Base-by-base conservation (phyloP, 2,329 filamentous ascomycete species). In the Hymenotorrendiella dingleyae region DNA sequence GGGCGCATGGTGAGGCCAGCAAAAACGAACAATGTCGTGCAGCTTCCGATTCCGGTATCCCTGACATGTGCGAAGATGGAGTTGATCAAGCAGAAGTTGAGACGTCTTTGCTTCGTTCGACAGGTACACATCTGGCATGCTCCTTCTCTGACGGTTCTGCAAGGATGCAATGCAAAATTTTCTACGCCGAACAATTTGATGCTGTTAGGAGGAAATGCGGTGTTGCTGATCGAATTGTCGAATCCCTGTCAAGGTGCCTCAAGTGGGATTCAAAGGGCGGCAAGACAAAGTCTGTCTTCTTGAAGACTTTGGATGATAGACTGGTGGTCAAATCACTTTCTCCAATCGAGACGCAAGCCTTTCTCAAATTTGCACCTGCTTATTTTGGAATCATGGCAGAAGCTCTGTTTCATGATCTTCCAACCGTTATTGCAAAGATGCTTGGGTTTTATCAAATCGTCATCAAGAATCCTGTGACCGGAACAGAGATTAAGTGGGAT, bases 221-320 rank as follows among this genome's bases (percentile, higher is more conserved):
- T 12, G 85, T 96, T 7, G 82, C 88, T 1, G 90, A 97, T 59
- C 85, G 93, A 26, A 94, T 98, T 52, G 82, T 97, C 20, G 93
- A 98, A 62, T 96, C 90, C 1, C 71, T 98, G 17, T 97, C 93
- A 6, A 81, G 93, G 16, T 98, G 94, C 65, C 76, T 94, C 16
- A 96, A 97, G 64, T 98, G 91, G 86, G 93, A 98, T 65, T 95
- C 88, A 3, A 94, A 94, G 61, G 94, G 93, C 19, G 93, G 93
- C 53, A 98, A 98, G 67, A 96, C 91, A 2, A 96, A 96, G 61
- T 96, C 90, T 0, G 82, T 98, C 4, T 98, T 98, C 63, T 69
- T 98, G 51, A 98, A 97, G 67, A 98, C 93, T 0, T 72, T 96
- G 17, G 93, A 98, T 64, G 90, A 96, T 58, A 82, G 93, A 26